Conservation (phyloP, 1,284 basidiomycete genomes). For the Cutaneotrichosporon sp. region DNA sequence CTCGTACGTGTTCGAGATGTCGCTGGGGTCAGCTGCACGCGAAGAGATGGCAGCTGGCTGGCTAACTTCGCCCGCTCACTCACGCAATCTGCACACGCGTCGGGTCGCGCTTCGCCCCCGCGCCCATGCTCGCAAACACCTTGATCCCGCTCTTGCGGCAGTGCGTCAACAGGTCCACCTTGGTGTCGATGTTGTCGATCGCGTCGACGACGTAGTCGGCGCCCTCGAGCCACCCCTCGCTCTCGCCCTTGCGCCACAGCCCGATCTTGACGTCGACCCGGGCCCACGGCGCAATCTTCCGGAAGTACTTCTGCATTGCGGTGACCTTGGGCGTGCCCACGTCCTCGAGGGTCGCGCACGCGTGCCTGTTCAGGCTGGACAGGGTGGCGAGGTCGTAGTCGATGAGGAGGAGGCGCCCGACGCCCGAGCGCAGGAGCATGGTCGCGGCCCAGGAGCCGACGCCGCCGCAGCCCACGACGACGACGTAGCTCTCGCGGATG, state of each 20-base stretch:
- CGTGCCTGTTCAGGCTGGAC: conserved; percentile 90
- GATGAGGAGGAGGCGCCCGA: conserved; percentile 55
- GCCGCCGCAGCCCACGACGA: conserved; percentile 90
- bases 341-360: conserved; percentile 84
- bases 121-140: conserved; percentile 96
- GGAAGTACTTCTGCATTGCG: conserved; percentile 73
- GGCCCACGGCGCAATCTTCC: conserved; percentile 65
- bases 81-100: conserved; percentile 85
- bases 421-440: conserved; percentile 74
- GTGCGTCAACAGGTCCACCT: conserved; percentile 83
- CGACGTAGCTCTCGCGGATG: conserved; percentile 74
- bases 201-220: conserved; percentile 93
- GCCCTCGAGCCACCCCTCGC: conserved; percentile 70
- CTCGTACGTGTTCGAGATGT: conserved; percentile 90
- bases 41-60: too few species aligned
- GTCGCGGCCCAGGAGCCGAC: conserved; percentile 95
- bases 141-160: conserved; percentile 75
- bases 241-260: conserved; percentile 72
- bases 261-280: conserved; percentile 76
- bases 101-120: conserved; percentile 94
- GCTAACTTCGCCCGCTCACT: conserved; percentile 19
- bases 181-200: conserved; percentile 96
- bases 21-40: conserved; percentile 56
- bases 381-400: conserved; percentile 89
- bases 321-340: conserved; percentile 93